Evolutionary conservation across 441 rosid genomes (phyloP), one percentile per base, ranked within the genome.

Genomic region (Kokia cookei): DNA sequence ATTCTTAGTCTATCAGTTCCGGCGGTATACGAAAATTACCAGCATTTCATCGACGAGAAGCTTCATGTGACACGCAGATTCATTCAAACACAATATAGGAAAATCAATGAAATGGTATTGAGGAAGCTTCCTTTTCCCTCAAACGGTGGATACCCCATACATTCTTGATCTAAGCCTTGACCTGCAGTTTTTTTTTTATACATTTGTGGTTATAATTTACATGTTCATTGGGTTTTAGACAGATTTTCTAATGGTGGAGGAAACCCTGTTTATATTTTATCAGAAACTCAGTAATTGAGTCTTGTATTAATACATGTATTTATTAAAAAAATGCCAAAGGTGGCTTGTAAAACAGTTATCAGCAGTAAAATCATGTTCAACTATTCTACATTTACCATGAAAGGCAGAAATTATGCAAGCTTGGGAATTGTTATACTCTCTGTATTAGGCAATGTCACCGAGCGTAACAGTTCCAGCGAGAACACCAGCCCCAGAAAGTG

Each of bases 401-500:
- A 64, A 26, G 35, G 27, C 19, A 73, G 69, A 72, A 45, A 75
- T 86, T 81, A 93, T 5, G 91, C 91, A 37, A 78, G 65, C 76
- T 74, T 86, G 5, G 91, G 93, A 74, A 79, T 82, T 6, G 88
- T 86, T 69, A 73, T 65, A 64, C 80, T 45, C 60, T 88, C 95
- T 3, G 89, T 73, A 64, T 85, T 78, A 19, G 97, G 88, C 72
- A 91, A 77, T 12, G 98, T 96, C 65, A 93, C 97, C 0, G 96
- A 91, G 17, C 97, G 93, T 85, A 96, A 85, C 75, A 93, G 88
- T 84, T 96, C 98, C 87, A 90, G 81, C 4, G 98, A 92, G 89
- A 82, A 93, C 68, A 88, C 87, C 48, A 96, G 93, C 37, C 99
- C 98, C 64, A 92, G 82, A 80, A 96, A 96, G 82, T 96, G 99